Evolutionary conservation across 2,329 filamentous ascomycete species (phyloP), one percentile per base, ranked within the genome.

Genomic region (Grosmannia serpens): DNA sequence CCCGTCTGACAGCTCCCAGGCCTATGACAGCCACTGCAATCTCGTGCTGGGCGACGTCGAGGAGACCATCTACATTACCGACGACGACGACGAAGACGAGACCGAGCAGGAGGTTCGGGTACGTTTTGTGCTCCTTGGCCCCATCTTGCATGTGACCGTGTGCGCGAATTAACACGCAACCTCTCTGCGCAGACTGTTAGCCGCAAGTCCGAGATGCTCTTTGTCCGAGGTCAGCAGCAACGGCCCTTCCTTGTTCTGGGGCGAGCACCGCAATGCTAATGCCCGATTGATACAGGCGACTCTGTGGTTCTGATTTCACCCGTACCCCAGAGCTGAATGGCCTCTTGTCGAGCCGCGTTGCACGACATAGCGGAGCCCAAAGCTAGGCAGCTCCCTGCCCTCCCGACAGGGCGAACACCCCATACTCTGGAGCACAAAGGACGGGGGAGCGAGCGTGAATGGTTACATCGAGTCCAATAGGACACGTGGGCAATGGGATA

Each of bases 21-120:
- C 94, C 58, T 99, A 99, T 71, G 94, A 99, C 70, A 96, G 90
- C 68, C 94, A 99, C 73, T 99, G 95, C 81, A 99, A 99, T 69
- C 75, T 99, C 51, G 90, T 99, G 7, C 80, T 99, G 7, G 92
- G 94, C 58, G 94, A 99, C 64, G 94, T 97, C 5, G 91, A 96
- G 70, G 94, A 99, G 78, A 97, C 92, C 8, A 91, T 99, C 65
- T 99, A 96, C 70, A 80, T 92, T 38, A 86, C 95, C 5, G 91
- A 96, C 60, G 91, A 96, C 17, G 89, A 95, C 47, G 83, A 87
- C 20, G 87, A 90, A 26, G 85, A 88, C 59, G 86, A 92, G 59
- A 50, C 31, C 15, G 56, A 49, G 15, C 56, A 61, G 26, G 83
- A 83, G 31, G 78, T 90, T 67, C 88, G 85, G 78, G 89, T 91